Base-by-base conservation (phyloP, 2,329 filamentous ascomycete genomes). In the Apiospora hydei region DNA sequence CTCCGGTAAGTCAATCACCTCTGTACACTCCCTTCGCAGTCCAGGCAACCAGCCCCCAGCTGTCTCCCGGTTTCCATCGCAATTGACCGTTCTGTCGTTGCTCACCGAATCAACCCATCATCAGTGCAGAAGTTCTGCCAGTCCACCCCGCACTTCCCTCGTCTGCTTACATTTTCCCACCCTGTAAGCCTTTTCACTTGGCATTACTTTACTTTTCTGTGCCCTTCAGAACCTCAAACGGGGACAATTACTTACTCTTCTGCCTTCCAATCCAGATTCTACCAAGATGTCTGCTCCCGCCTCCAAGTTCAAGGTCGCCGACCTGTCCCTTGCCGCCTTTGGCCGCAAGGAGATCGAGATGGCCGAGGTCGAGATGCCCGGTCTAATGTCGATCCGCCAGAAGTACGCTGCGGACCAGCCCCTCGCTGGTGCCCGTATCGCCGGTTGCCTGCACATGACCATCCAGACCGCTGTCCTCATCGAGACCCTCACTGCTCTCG, bases 391-490 rank as follows among this genome's bases (percentile, higher is more conserved):
- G 82, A 98, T 95, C 82, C 93, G 96, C 83, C 84, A 86, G 82
- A 98, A 97, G 90, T 99, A 98, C 85, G 94, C 93, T 79, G 85
- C 85, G 74, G 96, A 98, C 87, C 96, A 98, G 90, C 96, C 96
- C 80, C 90, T 99, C 81, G 92, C 92, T 83, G 95, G 96, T 84
- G 94, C 95, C 84, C 93, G 96, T 82, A 98, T 99, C 85, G 96
- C 96, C 80, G 96, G 96, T 83, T 98, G 96, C 88, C 89, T 98
- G 84, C 95, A 98, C 92, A 98, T 98, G 96, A 98, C 96, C 84
- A 98, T 99, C 88, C 96, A 99, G 90, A 99, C 96, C 77, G 96
- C 96, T 80, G 96, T 99, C 82, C 92, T 99, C 81, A 99, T 99
- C 86, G 96, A 99, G 92, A 99, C 96, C 77, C 92, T 99, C 83